Evolutionary conservation across 2,329 filamentous ascomycete species (phyloP).

Genomic region (Hypoxylon sp.): DNA sequence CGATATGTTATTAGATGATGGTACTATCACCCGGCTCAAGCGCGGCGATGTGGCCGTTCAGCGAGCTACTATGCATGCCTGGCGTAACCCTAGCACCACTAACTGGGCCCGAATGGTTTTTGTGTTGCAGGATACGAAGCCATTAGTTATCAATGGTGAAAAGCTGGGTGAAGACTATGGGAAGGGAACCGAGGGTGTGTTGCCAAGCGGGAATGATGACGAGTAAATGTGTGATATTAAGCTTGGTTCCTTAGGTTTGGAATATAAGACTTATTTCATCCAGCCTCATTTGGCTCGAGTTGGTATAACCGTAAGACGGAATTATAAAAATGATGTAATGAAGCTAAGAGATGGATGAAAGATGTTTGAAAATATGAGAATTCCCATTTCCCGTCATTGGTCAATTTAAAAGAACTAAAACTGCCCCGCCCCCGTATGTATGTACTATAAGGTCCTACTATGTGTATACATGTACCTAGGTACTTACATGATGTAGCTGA

Average conservation of each 20-base stretch:
- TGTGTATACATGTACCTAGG: too few relatives aligned
- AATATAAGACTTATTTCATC: too few relatives aligned
- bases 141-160: constrained; percentile 50
- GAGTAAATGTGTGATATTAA: constrained; percentile 9
- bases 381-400: constrained; percentile 2
- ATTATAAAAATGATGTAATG: not conserved
- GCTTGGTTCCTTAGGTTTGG: too few relatives aligned
- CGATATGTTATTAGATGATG: constrained; percentile 67
- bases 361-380: not conserved
- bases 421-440: constrained; percentile 1
- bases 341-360: not conserved
- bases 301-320: too few relatives aligned
- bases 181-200: constrained; percentile 47
- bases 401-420: not conserved
- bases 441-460: too few relatives aligned
- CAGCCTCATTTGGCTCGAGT: too few relatives aligned
- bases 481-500: not conserved
- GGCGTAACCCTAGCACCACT: constrained; percentile 64
- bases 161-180: constrained; percentile 52
- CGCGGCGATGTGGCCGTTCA: constrained; percentile 70
- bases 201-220: constrained; percentile 49
- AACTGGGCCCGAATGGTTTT: constrained; percentile 64
- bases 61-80: constrained; percentile 69
- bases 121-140: constrained; percentile 58
- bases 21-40: constrained; percentile 62